Base-by-base conservation (phyloP, 1,284 basidiomycete species). In the Dichomitus squalens region DNA sequence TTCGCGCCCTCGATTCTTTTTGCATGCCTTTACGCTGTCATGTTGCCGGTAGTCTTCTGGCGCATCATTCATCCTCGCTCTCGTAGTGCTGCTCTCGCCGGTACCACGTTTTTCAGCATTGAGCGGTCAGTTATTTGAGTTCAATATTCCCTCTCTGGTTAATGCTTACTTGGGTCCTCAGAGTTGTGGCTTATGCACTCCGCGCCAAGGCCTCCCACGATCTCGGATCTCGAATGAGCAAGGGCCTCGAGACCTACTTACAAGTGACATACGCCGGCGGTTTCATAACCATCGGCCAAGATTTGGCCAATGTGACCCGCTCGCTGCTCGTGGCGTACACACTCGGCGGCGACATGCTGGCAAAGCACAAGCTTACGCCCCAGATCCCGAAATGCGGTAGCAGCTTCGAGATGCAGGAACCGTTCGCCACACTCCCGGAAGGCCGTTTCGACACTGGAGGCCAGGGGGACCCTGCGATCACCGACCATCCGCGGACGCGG, bases 301-400 rank as follows among this genome's bases (percentile, higher is more conserved):
- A 69, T 46, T 39, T 70, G 29, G 49, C 60, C 34, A 64, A 36
- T n/a, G 58, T 74, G 47, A 43, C 68, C 14, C 71, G 72, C 40
- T 59, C 64, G 14, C 53, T 73, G 38, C 67, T 75, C 40, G 71
- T 75, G 31, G 64, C 68, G 47, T 60, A 69, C 25, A 73, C 71
- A 6, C 53, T 61, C 34, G 52, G 52, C 31, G 43, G 53, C 8
- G 36, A 31, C 39, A 44, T 55, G 46, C 29, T 43, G n/a, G n/a
- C 44, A 9, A 29, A 25, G 29, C 21, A 48, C 53, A 34, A 23
- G 18, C 49, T 51, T 27, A 51, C 49, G 18, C 49, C 49, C 7
- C 25, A 14, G 12, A 23, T 29, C 27, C 16, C 9, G n/a, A 9
- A 27, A 23, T 4, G 12, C 21, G 43, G 27, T 3, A 27, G 25